A percentile compares a stretch with the other conserved stretches of the same genome.
phyloP scores from a whole-genome alignment of 1,284 basidiomycete genomes.

The Puccinia coronata region DNA sequence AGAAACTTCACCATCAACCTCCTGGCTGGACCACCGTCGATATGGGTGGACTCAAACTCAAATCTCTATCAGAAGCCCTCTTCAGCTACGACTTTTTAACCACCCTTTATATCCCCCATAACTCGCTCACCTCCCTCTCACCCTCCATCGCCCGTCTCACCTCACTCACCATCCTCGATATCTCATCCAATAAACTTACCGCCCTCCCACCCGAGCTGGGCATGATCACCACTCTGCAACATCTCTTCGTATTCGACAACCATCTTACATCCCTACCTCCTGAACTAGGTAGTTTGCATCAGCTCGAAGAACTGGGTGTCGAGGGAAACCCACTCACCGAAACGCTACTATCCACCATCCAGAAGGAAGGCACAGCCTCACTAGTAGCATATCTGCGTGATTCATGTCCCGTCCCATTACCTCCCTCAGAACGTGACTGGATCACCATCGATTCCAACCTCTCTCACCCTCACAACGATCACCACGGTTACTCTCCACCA shows the following conservation, averaged over 20 bases:
- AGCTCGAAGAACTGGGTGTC: conserved; percentile 87
- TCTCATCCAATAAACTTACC: conserved; percentile 82
- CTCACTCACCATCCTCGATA: conserved; percentile 85
- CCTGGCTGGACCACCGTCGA: conserved; percentile 82
- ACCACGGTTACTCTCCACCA: conserved; percentile 52
- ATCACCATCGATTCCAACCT: conserved; percentile 71
- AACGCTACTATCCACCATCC: conserved; percentile 74
- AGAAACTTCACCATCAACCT: conserved; percentile 56
- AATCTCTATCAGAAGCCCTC: conserved; percentile 79
- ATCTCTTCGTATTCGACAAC: conserved; percentile 95
- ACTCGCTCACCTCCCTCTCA: conserved; percentile 77
- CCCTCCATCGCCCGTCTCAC: conserved; percentile 79
- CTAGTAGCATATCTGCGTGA: conserved; percentile 87
- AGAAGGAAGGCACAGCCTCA: conserved; percentile 87
- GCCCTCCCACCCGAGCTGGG: conserved; percentile 84
- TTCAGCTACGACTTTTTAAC: conserved; percentile 92
- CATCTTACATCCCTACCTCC: conserved; percentile 77
- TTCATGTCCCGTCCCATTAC: conserved; percentile 75
- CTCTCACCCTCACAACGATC: conserved; percentile 61
- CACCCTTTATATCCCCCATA: conserved; percentile 96
- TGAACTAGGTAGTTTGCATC: conserved; percentile 86
- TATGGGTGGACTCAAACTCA: conserved; percentile 92
- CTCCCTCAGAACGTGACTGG: conserved; percentile 83
- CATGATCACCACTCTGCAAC: conserved; percentile 83
- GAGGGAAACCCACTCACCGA: conserved; percentile 92